Conservation (phyloP, 176 grass and related monocot genomes). For the Musa itinerans region DNA sequence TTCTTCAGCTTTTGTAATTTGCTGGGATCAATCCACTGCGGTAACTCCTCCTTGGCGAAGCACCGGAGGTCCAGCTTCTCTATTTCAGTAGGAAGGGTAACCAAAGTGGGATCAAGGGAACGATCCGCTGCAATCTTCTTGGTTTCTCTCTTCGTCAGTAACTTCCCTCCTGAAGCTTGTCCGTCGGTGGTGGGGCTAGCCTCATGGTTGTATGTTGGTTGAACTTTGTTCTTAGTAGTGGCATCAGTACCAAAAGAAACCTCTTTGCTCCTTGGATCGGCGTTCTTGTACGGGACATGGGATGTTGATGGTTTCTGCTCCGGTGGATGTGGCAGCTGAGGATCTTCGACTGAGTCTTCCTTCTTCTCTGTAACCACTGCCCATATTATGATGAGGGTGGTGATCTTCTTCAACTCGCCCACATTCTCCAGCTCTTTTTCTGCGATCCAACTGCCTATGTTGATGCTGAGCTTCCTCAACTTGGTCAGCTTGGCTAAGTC, state of each 20-base stretch:
- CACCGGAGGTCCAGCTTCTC: slow-evolving; percentile 56
- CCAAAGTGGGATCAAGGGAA: fast-evolving
- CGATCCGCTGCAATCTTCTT: not conserved
- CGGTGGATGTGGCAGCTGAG: no score
- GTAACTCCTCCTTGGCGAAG: slow-evolving; percentile 30
- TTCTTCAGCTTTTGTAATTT: slow-evolving; percentile 32
- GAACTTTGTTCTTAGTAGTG: no score
- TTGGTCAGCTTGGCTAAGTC: slow-evolving; percentile 40
- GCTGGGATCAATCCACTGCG: slow-evolving; percentile 32
- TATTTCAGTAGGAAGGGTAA: slow-evolving; percentile 23
- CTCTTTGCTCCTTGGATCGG: no score
- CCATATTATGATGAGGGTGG: slow-evolving; percentile 49
- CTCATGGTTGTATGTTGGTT: no score
- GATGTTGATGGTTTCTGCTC: no score
- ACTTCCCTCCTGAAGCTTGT: not conserved
- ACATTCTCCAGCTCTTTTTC: slow-evolving; percentile 32
- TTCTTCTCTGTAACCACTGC: slow-evolving; percentile 25
- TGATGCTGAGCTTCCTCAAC: slow-evolving; percentile 61
- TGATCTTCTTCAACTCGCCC: slow-evolving; percentile 26
- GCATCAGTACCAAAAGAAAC: no score
- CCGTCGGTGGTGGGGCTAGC: no score
- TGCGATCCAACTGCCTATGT: slow-evolving; percentile 41
- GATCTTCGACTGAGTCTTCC: not conserved
- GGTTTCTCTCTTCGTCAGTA: no score
- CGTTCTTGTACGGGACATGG: no score